A percentile compares a stretch with the other conserved stretches of the same genome.
These are phyloP conservation scores for Strigomonas culicis DNA, from an alignment of 208 protist genomes.

Conservation along the genomic window DNA sequence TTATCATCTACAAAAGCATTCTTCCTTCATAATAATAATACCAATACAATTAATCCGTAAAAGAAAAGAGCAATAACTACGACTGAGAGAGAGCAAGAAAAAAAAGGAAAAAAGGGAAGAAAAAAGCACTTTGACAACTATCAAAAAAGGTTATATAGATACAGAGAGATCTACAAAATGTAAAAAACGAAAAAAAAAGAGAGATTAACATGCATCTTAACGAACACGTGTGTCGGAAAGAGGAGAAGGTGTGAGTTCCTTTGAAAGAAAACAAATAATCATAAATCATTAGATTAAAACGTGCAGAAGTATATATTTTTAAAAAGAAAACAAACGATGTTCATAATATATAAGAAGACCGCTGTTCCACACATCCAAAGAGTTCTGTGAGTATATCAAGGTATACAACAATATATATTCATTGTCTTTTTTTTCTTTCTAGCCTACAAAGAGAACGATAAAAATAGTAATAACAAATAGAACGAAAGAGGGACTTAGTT, in stretches of 20 bases:
- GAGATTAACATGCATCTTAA: too few relatives aligned
- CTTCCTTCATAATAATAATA: slow-evolving; percentile 4
- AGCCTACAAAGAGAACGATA: too few relatives aligned
- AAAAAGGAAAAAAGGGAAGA: slow-evolving; percentile 9
- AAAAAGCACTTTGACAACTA: background rate
- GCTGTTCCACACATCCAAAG: too few relatives aligned
- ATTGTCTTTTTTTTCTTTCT: too few relatives aligned
- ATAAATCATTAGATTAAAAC: background rate
- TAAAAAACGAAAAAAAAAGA: slow-evolving; percentile 10
- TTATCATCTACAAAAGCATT: background rate
- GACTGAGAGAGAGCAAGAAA: slow-evolving; percentile 8
- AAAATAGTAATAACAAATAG: too few relatives aligned
- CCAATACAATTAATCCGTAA: background rate
- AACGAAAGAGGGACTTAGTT: too few relatives aligned
- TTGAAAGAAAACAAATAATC: background rate
- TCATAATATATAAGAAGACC: too few relatives aligned
- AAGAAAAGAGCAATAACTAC: slow-evolving; percentile 4
- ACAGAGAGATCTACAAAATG: background rate
- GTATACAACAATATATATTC: too few relatives aligned
- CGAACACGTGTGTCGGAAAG: too few relatives aligned
- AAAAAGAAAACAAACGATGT: background rate
- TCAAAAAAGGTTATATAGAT: background rate
- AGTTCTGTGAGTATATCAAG: too few relatives aligned
- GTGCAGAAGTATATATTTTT: background rate
- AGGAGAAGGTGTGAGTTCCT: background rate